Evolutionary conservation across 805 yeast genomes (phyloP).

Genomic region (Sugiyamaella chiloensis): DNA sequence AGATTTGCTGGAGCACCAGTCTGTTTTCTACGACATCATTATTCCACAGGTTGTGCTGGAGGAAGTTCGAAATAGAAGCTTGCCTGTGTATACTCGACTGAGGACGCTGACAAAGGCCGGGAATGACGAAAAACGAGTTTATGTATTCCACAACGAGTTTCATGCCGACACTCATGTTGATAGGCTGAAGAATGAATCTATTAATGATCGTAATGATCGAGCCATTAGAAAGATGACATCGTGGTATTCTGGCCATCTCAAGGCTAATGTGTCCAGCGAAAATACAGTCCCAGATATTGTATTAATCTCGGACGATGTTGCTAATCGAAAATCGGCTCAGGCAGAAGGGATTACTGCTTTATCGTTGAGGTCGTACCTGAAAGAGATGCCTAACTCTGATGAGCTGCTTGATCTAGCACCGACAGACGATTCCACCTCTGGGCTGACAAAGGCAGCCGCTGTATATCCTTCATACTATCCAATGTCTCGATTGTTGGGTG

Average conservation of each 20-base stretch:
- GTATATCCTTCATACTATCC: slow-evolving; percentile 73
- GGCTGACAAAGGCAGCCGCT: not conserved
- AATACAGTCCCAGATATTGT: slow-evolving; percentile 28
- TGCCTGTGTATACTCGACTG: slow-evolving; percentile 82
- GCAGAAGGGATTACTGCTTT: slow-evolving; percentile 52
- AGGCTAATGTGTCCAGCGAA: slow-evolving; percentile 25
- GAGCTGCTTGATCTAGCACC: slow-evolving; percentile 79
- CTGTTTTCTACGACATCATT: slow-evolving; percentile 81
- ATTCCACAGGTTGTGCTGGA: slow-evolving; percentile 95
- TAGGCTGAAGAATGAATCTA: slow-evolving; percentile 63
- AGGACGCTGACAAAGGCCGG: slow-evolving; percentile 67
- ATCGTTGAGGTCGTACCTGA: slow-evolving; percentile 67
- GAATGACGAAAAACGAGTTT: slow-evolving; percentile 71
- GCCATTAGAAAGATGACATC: slow-evolving; percentile 73
- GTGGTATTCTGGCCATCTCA: slow-evolving; percentile 71
- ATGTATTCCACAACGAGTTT: slow-evolving; percentile 93
- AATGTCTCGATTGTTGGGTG: slow-evolving; percentile 83
- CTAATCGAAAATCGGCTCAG: slow-evolving; percentile 56
- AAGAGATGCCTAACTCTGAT: slow-evolving; percentile 64
- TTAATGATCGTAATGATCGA: slow-evolving; percentile 88
- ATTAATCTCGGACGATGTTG: slow-evolving; percentile 70
- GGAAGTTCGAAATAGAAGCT: slow-evolving; percentile 83
- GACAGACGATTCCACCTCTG: slow-evolving; percentile 39
- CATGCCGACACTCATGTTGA: slow-evolving; percentile 62
- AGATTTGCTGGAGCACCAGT: slow-evolving; percentile 76